These are phyloP conservation scores for Leishmania major DNA, from an alignment of 208 protist genomes.

Conservation along the genomic window DNA sequence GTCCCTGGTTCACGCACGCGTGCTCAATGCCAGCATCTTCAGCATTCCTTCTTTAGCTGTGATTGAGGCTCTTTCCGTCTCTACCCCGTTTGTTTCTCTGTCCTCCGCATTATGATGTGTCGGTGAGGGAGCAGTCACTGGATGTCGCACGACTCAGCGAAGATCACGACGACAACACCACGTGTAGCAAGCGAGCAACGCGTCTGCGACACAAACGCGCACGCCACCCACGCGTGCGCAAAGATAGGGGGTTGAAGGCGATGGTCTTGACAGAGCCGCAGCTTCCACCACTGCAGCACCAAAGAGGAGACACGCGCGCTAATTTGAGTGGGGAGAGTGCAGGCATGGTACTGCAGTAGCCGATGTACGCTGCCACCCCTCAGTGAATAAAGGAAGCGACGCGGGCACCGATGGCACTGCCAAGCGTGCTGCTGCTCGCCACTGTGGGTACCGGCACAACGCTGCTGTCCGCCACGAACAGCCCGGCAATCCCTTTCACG, in stretches of 20 bases:
- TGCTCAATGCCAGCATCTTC: background rate
- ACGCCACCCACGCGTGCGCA: background rate
- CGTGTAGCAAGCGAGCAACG: background rate
- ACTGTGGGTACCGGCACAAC: conserved; percentile 76
- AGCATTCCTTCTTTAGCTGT: background rate
- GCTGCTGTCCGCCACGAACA: conserved; percentile 69
- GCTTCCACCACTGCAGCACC: background rate
- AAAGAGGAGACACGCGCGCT: background rate
- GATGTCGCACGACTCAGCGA: background rate
- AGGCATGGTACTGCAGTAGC: background rate
- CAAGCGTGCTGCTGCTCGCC: conserved; percentile 57
- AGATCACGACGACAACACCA: background rate
- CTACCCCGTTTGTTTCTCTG: background rate
- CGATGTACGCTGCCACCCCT: background rate
- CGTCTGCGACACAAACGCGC: background rate
- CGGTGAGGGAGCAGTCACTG: background rate
- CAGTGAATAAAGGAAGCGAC: conserved; percentile 42
- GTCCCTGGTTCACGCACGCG: no score
- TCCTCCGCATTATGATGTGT: background rate
- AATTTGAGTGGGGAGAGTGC: background rate
- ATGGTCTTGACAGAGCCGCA: background rate
- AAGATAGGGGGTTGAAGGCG: background rate
- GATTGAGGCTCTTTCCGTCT: background rate
- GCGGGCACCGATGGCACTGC: conserved; percentile 57
- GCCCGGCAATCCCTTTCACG: conserved; percentile 58